phyloP scores from a whole-genome alignment of 371 early-diverging fungal species.

The Mortierella sp. region DNA sequence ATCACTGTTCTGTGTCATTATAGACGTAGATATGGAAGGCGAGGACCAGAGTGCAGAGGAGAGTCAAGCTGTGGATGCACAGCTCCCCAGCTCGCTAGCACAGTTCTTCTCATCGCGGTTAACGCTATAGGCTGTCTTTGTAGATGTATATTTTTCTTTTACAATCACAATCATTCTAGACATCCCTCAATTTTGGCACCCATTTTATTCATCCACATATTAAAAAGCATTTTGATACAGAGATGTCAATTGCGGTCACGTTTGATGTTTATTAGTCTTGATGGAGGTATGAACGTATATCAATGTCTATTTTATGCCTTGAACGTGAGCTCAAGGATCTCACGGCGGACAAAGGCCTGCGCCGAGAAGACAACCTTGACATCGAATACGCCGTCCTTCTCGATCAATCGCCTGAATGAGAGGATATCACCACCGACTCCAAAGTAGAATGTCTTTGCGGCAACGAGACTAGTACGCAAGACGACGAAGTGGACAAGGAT shows the following conservation, averaged over 20 bases:
- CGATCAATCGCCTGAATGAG: conserved; percentile 75
- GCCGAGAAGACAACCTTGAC: conserved; percentile 70
- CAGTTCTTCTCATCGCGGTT: conserved; percentile 49
- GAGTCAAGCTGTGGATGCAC: conserved; percentile 6
- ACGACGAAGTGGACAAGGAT: background rate
- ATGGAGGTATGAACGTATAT: background rate
- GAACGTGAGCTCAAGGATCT: conserved; percentile 70
- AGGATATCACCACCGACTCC: conserved; percentile 85
- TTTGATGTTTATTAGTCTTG: too few relatives aligned
- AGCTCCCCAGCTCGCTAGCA: conserved; percentile 37
- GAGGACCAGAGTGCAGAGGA: conserved; percentile 7
- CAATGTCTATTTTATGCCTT: conserved; percentile 10
- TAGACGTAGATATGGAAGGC: conserved; percentile 45
- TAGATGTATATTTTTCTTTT: too few relatives aligned
- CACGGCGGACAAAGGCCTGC: conserved; percentile 77
- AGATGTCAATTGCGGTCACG: too few relatives aligned
- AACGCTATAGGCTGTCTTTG: conserved; percentile 12
- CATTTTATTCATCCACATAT: too few relatives aligned
- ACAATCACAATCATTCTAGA: too few relatives aligned
- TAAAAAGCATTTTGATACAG: too few relatives aligned
- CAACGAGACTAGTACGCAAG: conserved; percentile 72
- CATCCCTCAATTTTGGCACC: too few relatives aligned
- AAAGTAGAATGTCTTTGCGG: conserved; percentile 95
- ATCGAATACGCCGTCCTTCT: conserved; percentile 65
- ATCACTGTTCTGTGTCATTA: background rate